These are phyloP conservation scores for Sclerotinia minor DNA, from an alignment of 2,329 filamentous ascomycete species.

Conservation along the genomic window DNA sequence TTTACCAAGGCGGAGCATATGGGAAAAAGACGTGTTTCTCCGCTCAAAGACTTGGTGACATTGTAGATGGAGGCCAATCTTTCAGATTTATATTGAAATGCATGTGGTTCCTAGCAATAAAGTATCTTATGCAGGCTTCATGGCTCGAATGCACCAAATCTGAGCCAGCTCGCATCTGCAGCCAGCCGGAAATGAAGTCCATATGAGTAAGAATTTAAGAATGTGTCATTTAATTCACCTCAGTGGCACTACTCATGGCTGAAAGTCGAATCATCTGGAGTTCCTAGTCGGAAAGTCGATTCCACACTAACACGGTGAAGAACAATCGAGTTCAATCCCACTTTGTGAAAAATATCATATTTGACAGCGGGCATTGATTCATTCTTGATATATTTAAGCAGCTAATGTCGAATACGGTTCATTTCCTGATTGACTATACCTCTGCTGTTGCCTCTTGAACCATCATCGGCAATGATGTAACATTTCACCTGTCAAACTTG, in stretches of 20 bases:
- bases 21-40: background rate
- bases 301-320: background rate
- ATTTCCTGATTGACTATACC: conserved; percentile 1
- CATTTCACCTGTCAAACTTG: conserved; percentile 13
- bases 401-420: conserved; percentile 3
- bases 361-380: conserved; percentile 4
- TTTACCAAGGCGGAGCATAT: background rate
- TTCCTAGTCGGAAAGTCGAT: background rate
- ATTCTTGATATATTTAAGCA: conserved; percentile 19
- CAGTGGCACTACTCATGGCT: background rate
- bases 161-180: conserved; percentile 2
- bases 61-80: background rate
- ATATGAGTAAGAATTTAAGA: background rate
- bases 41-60: background rate
- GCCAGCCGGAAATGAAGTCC: background rate
- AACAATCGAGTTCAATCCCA: background rate
- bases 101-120: background rate
- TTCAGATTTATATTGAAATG: conserved; percentile 4
- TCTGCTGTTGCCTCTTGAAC: conserved; percentile 1
- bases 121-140: background rate
- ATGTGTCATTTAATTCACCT: background rate
- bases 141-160: background rate
- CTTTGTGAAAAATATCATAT: conserved; percentile 10
- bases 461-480: conserved; percentile 4
- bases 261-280: background rate